Evolutionary conservation across 306 rosid genomes (phyloP).

Genomic region (Castanea sativa): DNA sequence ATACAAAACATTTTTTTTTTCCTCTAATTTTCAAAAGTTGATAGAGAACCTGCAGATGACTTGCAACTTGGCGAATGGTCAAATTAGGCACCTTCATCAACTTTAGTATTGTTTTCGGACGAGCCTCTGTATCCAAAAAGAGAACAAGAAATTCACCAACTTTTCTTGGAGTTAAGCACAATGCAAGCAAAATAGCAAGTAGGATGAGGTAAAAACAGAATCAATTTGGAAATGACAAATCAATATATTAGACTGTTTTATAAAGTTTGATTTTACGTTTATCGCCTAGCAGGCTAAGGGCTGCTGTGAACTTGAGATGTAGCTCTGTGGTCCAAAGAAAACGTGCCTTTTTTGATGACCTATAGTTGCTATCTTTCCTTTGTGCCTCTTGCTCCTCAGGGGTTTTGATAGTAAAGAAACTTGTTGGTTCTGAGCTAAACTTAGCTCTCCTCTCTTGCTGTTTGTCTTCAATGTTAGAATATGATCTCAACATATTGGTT

Average conservation of each 20-base stretch:
- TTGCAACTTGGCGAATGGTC: constrained; percentile 51
- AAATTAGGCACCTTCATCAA: constrained; percentile 38
- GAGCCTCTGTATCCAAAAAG: constrained; percentile 28
- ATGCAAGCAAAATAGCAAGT: background rate
- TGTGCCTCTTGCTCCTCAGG: background rate
- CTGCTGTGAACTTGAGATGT: constrained; percentile 39
- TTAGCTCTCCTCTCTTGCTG: background rate
- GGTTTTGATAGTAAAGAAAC: background rate
- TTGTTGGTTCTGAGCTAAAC: background rate
- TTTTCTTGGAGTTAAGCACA: background rate
- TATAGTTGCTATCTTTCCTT: background rate
- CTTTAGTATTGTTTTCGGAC: constrained; percentile 38
- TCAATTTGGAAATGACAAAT: background rate
- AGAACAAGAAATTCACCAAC: constrained; percentile 7
- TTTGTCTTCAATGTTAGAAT: too few species aligned
- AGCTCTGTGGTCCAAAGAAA: constrained; percentile 38
- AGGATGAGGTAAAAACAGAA: background rate
- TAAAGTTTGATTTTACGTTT: constrained; percentile 28
- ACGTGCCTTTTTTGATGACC: background rate
- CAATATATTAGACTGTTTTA: background rate
- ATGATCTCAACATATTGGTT: background rate
- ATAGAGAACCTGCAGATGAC: constrained; percentile 57
- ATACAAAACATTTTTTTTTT: background rate
- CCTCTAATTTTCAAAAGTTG: background rate
- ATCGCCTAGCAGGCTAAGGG: constrained; percentile 36